Evolutionary conservation across 208 protist genomes (phyloP), one percentile per base, ranked within the genome.

Genomic region (Acanthamoeba sp.): DNA sequence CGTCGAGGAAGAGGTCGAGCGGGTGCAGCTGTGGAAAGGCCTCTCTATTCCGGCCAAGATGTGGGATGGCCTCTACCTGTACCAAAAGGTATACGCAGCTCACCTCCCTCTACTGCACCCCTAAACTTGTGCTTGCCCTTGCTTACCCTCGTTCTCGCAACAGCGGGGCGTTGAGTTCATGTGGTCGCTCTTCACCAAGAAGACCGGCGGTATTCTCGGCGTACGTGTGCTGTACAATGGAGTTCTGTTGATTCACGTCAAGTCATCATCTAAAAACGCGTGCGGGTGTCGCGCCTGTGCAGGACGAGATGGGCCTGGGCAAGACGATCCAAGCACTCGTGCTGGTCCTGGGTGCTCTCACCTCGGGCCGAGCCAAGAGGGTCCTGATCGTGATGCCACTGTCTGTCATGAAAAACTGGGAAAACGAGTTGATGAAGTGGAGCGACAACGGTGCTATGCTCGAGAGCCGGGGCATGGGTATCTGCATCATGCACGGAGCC

Each of bases 221-320:
- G 90, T 93, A 93, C 18, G 48, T 76, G 38, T 36, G 45, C 4
- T 59, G 0, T 24, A 34, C 62, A 76, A 5, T 91, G 40, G 3
- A 12, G 4, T 4, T 50, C 9, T 50, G 45, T 12, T 50, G 9
- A 50, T 50, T 50, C n/a, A n/a, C n/a, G n/a, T n/a, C n/a, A n/a
- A n/a, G n/a, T n/a, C n/a, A n/a, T n/a, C n/a, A n/a, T n/a, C n/a
- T n/a, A n/a, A n/a, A n/a, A n/a, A n/a, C n/a, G n/a, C n/a, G 12
- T 85, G 36, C 36, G 22, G 9, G 4, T 84, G 40, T 84, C 73
- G 73, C 38, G 7, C 27, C 80, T 59, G 4, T 29, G 2, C 45
- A 93, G 90, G 90, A 93, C 16, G 90, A 93, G 29, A 93, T 93
- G 90, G 90, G 90, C 27, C 45, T 93, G 34, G 90, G 90, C 32